These are phyloP conservation scores for Chaetomiaceae sp. DNA, from an alignment of 2,329 filamentous ascomycete genomes.

Conservation along the genomic window DNA sequence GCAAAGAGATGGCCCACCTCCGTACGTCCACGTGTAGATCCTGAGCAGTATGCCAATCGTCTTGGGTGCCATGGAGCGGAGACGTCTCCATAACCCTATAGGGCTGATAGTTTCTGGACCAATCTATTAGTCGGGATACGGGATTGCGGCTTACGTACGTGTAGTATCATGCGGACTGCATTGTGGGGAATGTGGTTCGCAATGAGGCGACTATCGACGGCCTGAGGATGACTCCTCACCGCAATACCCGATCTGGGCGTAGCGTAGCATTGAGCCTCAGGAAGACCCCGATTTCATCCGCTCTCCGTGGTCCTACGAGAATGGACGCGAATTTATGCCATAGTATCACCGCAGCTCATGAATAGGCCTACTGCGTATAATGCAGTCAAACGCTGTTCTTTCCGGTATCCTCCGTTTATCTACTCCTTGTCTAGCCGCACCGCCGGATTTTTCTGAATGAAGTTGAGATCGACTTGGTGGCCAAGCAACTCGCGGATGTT, in stretches of 20 bases:
- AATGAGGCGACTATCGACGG: constrained; percentile 3
- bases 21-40: constrained; percentile 10
- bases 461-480: constrained; percentile 91
- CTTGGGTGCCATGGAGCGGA: neutral
- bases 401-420: constrained; percentile 22
- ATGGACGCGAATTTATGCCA: no score
- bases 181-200: constrained; percentile 15
- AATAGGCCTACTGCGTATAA: no score
- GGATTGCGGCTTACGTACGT: neutral
- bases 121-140: constrained; percentile 3
- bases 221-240: constrained; percentile 11
- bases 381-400: neutral
- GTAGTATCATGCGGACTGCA: constrained; percentile 1
- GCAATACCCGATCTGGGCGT: neutral
- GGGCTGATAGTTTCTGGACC: constrained; percentile 10
- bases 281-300: neutral
- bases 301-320: no score
- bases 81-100: constrained; percentile 2
- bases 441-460: constrained; percentile 87
- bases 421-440: constrained; percentile 85
- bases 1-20: neutral
- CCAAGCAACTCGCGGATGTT: constrained; percentile 92
- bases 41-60: neutral
- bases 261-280: neutral
- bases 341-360: no score